A percentile compares a stretch with the other conserved stretches of the same genome.
Evolutionary conservation across 192 early-diverging fungal species (phyloP).

Genomic region (Allomyces macrogynus): DNA sequence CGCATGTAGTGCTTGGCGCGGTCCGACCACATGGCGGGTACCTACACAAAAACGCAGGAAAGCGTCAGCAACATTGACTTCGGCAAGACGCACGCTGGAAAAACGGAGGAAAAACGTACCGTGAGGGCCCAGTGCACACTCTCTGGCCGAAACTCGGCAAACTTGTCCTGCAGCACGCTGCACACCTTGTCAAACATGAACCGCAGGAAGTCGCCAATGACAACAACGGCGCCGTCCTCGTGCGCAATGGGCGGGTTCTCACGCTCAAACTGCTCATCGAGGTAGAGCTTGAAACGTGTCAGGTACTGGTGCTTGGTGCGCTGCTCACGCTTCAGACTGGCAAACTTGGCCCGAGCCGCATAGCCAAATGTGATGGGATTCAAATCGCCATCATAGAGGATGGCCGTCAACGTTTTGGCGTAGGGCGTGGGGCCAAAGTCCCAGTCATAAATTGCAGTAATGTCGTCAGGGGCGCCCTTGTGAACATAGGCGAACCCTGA

Average conservation of each 20-base stretch:
- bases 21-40: slow-evolving; percentile 5
- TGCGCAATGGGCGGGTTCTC: neutral
- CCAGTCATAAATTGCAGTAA: neutral
- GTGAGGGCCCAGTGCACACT: neutral
- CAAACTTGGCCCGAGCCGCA: neutral
- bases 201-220: neutral
- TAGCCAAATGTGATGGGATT: neutral
- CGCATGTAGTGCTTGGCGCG: slow-evolving; percentile 1
- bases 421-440: neutral
- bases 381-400: neutral
- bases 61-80: neutral
- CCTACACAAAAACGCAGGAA: neutral
- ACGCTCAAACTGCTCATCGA: neutral
- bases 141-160: neutral
- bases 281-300: neutral
- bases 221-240: neutral
- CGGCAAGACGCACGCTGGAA: neutral
- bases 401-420: neutral
- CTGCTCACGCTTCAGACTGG: neutral
- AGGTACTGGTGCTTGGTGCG: neutral
- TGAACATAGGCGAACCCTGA: neutral
- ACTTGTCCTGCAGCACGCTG: neutral
- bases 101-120: neutral
- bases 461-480: neutral
- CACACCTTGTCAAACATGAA: neutral